These are phyloP conservation scores for Suillus alpinus DNA, from an alignment of 768 basidiomycete species.

Conservation along the genomic window DNA sequence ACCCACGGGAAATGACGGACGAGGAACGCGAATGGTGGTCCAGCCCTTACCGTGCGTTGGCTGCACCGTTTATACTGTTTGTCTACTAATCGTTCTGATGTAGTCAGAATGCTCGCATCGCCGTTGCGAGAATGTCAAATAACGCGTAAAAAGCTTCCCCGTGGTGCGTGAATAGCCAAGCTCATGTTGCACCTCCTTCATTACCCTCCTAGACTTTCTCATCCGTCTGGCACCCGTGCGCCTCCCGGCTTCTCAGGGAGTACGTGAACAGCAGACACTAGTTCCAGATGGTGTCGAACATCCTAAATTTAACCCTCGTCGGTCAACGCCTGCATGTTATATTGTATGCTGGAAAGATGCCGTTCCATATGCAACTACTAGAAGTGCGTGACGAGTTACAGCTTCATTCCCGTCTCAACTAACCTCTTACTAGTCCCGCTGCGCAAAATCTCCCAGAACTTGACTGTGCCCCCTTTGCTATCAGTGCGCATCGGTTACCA, in stretches of 20 bases:
- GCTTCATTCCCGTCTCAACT: slow-evolving; percentile 6
- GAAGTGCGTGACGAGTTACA: slow-evolving; percentile 33
- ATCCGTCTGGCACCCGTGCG: slow-evolving; percentile 55
- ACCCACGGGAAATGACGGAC: slow-evolving; percentile 55
- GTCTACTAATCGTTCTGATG: slow-evolving; percentile 2
- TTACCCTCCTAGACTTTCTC: slow-evolving; percentile 52
- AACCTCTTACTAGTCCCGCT: slow-evolving; percentile 13
- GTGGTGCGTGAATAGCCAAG: slow-evolving; percentile 38
- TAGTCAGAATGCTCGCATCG: slow-evolving; percentile 71
- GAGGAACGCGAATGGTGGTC: slow-evolving; percentile 69
- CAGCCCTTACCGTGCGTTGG: slow-evolving; percentile 66
- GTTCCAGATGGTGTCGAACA: slow-evolving; percentile 69
- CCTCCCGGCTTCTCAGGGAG: slow-evolving; percentile 31
- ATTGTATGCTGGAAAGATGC: slow-evolving; percentile 58
- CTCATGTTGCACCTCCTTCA: slow-evolving; percentile 4
- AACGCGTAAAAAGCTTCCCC: slow-evolving; percentile 52
- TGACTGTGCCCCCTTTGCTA: slow-evolving; percentile 42
- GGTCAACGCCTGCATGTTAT: slow-evolving; percentile 47
- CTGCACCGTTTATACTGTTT: background rate
- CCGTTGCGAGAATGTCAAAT: slow-evolving; percentile 57
- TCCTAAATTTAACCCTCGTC: slow-evolving; percentile 51
- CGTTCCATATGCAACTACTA: slow-evolving; percentile 31
- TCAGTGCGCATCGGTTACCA: slow-evolving; percentile 59
- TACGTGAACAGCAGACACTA: slow-evolving; percentile 28
- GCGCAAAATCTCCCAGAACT: slow-evolving; percentile 27